These are phyloP conservation scores for Yamadazyma friedrichii DNA, from an alignment of 1,139 yeast species.

Conservation along the genomic window DNA sequence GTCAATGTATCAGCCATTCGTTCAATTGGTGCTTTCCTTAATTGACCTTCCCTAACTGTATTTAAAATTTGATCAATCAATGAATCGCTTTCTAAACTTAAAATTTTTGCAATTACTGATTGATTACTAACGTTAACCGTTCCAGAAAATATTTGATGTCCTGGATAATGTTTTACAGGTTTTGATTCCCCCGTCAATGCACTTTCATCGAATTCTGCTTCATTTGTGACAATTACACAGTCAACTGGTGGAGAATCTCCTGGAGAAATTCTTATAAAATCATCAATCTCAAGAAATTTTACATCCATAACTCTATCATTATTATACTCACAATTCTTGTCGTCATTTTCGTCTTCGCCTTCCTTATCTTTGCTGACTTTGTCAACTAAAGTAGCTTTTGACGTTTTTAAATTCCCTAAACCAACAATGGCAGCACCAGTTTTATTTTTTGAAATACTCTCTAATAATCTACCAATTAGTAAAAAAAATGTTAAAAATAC, in stretches of 20 bases:
- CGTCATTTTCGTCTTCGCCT: slow-evolving; percentile 17
- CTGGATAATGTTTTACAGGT: slow-evolving; percentile 46
- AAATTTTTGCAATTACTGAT: slow-evolving; percentile 55
- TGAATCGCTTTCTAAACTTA: slow-evolving; percentile 63
- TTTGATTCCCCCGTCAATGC: slow-evolving; percentile 75
- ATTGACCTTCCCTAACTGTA: slow-evolving; percentile 72
- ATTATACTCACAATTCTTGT: slow-evolving; percentile 15
- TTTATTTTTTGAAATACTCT: slow-evolving; percentile 61
- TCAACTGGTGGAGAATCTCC: slow-evolving; percentile 78
- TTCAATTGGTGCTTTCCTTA: slow-evolving; percentile 74
- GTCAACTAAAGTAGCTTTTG: slow-evolving; percentile 49
- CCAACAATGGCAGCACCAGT: slow-evolving; percentile 65
- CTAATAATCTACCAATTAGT: slow-evolving; percentile 67
- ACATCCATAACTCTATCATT: slow-evolving; percentile 43
- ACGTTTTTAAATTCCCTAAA: slow-evolving; percentile 50
- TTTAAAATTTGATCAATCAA: slow-evolving; percentile 67
- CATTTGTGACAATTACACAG: slow-evolving; percentile 58
- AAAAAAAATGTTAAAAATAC: slow-evolving; percentile 72
- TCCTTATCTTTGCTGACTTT: background rate
- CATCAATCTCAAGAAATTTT: slow-evolving; percentile 62
- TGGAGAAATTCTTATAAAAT: slow-evolving; percentile 53
- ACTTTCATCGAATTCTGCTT: slow-evolving; percentile 67
- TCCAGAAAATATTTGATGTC: slow-evolving; percentile 72
- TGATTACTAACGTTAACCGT: slow-evolving; percentile 62
- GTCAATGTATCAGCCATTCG: slow-evolving; percentile 69